Evolutionary conservation across 2,329 filamentous ascomycete species (phyloP), one percentile per base, ranked within the genome.

Genomic region (Myotisia sp.): DNA sequence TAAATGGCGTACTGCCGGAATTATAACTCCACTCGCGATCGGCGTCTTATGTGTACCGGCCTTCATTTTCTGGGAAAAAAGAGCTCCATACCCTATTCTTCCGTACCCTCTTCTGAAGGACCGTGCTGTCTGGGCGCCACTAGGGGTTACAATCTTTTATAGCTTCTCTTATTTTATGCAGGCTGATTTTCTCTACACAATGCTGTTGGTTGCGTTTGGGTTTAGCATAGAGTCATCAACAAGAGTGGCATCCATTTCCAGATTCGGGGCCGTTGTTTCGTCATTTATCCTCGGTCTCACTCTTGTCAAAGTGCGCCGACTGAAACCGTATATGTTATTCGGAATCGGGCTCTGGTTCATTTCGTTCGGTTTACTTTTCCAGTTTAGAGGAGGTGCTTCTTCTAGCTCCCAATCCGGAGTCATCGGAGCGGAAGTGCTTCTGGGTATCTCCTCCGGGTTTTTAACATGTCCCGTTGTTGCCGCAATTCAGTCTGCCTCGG

Each of bases 391-490:
- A 29, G 64, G 63, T 8, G 66, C 63, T 43, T 53, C 72, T 19
- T 47, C 70, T 51, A 62, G 68, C 58, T 64, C 59, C 37, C 66
- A 70, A 44, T 59, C 70, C 39, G 58, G 70, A 42, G 62, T 69
- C 38, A 64, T 65, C 14, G 51, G 67, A 38, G 59, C 59, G n/a
- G 65, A 64, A 9, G 62, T 62, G 37, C 62, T 63, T 21, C 55
- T 69, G 10, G 60, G 68, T 24, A 59, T 70, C 42, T 59, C 59
- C 41, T n/a, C n/a, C n/a, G n/a, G n/a, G n/a, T n/a, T n/a, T n/a
- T n/a, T n/a, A n/a, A n/a, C n/a, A n/a, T n/a, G n/a, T n/a, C 56
- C 67, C 44, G 64, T 75, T 43, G 62, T 75, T 33, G 66, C 70
- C 7, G 62, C 73, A 23, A 66, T 74, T 47, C n/a, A n/a, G n/a